Percentiles rank a stretch among this genome's conserved stretches.
These are phyloP conservation scores for Microascus cirrosus DNA, from an alignment of 2,329 filamentous ascomycete species.

Conservation along the genomic window DNA sequence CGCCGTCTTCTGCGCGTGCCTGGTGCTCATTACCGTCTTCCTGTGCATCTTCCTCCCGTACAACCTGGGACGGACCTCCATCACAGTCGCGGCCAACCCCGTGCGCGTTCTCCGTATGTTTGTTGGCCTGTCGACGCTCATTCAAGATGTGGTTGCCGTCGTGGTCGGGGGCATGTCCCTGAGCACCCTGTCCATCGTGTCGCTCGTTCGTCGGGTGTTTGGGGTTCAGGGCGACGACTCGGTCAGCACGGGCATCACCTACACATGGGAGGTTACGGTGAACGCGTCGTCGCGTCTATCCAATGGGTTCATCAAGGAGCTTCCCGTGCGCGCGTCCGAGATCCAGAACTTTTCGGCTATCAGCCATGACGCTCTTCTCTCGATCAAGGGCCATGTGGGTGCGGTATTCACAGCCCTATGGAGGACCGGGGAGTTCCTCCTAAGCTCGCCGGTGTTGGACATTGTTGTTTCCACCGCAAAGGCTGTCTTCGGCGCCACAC, in stretches of 20 bases:
- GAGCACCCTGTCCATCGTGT: constrained; percentile 1
- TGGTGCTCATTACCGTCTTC: constrained; percentile 79
- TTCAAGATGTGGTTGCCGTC: constrained; percentile 66
- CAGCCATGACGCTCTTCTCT: constrained; percentile 58
- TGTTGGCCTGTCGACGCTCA: constrained; percentile 63
- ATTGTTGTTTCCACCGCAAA: background rate
- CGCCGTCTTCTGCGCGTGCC: constrained; percentile 81
- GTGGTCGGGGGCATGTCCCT: constrained; percentile 27
- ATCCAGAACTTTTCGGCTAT: constrained; percentile 67
- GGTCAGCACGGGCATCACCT: constrained; percentile 6
- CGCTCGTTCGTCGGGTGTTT: background rate
- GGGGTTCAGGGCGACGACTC: background rate
- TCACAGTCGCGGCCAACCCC: constrained; percentile 72
- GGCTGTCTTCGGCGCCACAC: background rate
- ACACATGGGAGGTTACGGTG: constrained; percentile 28
- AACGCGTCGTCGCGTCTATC: constrained; percentile 35
- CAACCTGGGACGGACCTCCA: constrained; percentile 73
- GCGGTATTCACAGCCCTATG: background rate
- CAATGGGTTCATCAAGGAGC: constrained; percentile 36
- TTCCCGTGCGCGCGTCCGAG: constrained; percentile 45
- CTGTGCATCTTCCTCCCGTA: constrained; percentile 85
- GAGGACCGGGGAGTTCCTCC: constrained; percentile 1
- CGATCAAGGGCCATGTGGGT: constrained; percentile 39
- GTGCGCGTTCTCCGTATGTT: constrained; percentile 62
- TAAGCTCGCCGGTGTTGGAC: background rate